Evolutionary conservation across 768 basidiomycete species (phyloP), one percentile per base, ranked within the genome.

Genomic region (Artomyces pyxidatus): DNA sequence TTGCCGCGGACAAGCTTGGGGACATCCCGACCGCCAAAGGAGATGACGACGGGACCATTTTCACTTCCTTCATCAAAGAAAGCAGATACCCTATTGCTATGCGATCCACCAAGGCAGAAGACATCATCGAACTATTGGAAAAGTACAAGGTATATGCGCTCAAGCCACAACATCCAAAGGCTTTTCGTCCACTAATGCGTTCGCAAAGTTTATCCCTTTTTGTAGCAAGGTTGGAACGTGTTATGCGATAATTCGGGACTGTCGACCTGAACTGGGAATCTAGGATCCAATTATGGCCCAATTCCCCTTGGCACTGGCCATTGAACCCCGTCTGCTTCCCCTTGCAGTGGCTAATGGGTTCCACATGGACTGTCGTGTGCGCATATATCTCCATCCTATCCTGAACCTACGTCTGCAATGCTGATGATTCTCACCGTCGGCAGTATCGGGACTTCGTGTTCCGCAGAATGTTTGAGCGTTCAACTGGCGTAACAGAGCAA

Each of bases 381-480:
- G 63, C 54, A 37, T 25, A 42, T 45, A 27, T 45, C 42, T 48
- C 41, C 37, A 43, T 32, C 10, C n/a, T 16, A n/a, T 40, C 32
- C 26, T 43, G 23, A 47, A 38, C 37, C 10, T 17, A 19, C 21
- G 4, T 23, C 38, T 44, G 25, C 28, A 52, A 25, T 27, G 47
- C 47, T 40, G 37, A 48, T 19, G 46, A 21, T 30, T 40, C 50
- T 53, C 25, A 30, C 37, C 25, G 2, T 29, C 25, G 10, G 28
- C 28, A 88, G 85, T 86, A 88, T 62, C 84, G 85, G 40, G 81
- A 88, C 60, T 89, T 88, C 58, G 80, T 89, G n/a, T 88, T 89
- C 61, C 82, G 87, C 41, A 87, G 87, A 63, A 88, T 88, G 78
- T 88, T 88, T 54, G 84, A 87, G 63, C 77, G 78, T 53, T 71